A percentile compares a stretch with the other conserved stretches of the same genome.
These are phyloP conservation scores for Echinosophora koreensis DNA, from an alignment of 306 rosid genomes.

Conservation along the genomic window DNA sequence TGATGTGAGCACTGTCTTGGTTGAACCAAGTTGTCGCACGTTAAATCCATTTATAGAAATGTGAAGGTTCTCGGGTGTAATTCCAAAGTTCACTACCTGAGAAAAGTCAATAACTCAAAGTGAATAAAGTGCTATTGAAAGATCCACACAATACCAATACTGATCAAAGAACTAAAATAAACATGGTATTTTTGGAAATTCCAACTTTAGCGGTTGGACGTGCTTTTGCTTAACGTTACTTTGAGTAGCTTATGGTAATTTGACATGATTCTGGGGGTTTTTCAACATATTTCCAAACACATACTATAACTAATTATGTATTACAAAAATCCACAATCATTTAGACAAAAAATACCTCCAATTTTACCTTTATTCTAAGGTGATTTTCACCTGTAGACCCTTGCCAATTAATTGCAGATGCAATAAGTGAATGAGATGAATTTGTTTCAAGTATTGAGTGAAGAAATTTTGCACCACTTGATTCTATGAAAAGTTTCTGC, in stretches of 20 bases:
- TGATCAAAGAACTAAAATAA: too few relatives aligned
- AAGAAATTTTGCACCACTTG: slow-evolving; percentile 68
- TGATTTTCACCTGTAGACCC: slow-evolving; percentile 39
- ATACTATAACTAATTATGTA: too few relatives aligned
- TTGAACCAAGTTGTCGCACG: slow-evolving; percentile 43
- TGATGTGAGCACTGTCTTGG: slow-evolving; percentile 61
- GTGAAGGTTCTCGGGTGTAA: slow-evolving; percentile 48
- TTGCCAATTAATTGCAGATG: slow-evolving; percentile 62
- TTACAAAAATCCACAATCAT: too few relatives aligned
- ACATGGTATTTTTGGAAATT: background rate
- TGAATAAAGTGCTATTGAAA: background rate
- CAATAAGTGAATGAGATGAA: slow-evolving; percentile 48
- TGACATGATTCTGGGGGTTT: too few relatives aligned
- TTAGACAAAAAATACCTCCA: background rate
- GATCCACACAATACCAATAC: background rate
- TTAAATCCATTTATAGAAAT: slow-evolving; percentile 53
- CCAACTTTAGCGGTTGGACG: too few relatives aligned
- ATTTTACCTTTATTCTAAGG: slow-evolving; percentile 63
- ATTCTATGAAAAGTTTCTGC: slow-evolving; percentile 54
- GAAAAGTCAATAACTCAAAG: background rate
- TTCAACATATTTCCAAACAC: too few relatives aligned
- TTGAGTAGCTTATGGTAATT: too few relatives aligned
- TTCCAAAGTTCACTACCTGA: slow-evolving; percentile 68
- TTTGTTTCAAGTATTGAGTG: slow-evolving; percentile 50
- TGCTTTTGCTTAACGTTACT: too few relatives aligned